Base-by-base conservation (phyloP, 192 early-diverging fungal species). In the Coemansia sp. region DNA sequence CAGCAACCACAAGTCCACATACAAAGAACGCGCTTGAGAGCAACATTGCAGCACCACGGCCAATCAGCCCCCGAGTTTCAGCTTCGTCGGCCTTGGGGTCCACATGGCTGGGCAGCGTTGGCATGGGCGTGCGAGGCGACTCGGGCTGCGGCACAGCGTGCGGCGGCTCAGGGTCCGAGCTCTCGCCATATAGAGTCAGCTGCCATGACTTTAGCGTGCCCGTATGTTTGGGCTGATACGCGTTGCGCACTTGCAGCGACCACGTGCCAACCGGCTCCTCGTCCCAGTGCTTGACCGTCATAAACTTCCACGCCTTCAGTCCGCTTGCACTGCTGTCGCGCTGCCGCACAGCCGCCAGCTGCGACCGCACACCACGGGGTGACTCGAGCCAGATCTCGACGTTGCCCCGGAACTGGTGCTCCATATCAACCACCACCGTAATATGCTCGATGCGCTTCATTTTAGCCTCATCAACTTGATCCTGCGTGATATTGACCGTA, bases 261-360 rank as follows among this genome's bases (percentile, higher is more conserved):
- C 97, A 99, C 26, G 76, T 68, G 53, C 97, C 95, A 0, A 90
- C 72, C 14, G 92, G 91, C 35, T 90, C 70, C 64, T 99, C 97
- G 57, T 89, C 95, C 97, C 97, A 99, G 64, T 99, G 97, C 75
- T 91, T 92, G 39, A 99, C 94, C 27, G 84, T 90, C 93, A 95
- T 96, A 63, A 97, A 93, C 26, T 91, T 94, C 97, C 97, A 99
- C 61, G 88, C 84, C 7, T 57, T 16, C 57, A 96, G 90, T 10
- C 97, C 97, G 9, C 71, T 74, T 6, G 41, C 79, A 64, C 84
- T 86, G 11, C 43, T 60, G 72, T 99, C 97, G 59, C 64, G 80
- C 43, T 71, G 78, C 14, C 97, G 66, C 23, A 77, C 68, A 0
- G 85, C 83, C 0, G 86, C 92, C 55, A 99, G 71, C 65, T 87